Evolutionary conservation across 331 rosid species (phyloP).

Genomic region (Dryas integrifolia): DNA sequence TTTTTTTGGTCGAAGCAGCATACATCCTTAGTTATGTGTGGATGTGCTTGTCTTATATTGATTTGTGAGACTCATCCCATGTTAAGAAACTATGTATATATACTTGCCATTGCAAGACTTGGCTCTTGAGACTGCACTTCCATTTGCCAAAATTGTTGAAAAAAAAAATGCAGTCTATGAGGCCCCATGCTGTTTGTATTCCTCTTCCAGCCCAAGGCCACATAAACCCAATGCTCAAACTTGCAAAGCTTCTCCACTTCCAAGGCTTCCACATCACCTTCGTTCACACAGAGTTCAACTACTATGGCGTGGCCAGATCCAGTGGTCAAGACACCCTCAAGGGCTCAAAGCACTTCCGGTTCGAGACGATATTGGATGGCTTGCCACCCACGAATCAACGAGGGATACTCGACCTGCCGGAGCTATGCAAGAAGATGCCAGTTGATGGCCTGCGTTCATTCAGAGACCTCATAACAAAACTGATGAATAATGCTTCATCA

Average conservation of each 20-base stretch:
- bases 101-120: no score
- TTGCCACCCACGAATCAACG: conserved; percentile 7
- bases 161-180: neutral
- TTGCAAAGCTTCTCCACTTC: conserved; percentile 26
- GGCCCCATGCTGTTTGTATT: conserved; percentile 23
- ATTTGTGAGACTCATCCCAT: no score
- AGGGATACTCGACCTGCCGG: neutral
- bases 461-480: conserved; percentile 6
- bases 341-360: conserved; percentile 25
- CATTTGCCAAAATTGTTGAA: neutral
- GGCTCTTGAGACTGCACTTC: no score
- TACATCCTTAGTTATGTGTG: no score
- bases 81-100: no score
- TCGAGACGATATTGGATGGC: conserved; percentile 21
- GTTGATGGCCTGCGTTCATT: conserved; percentile 5
- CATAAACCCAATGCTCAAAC: conserved; percentile 22
- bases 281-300: conserved; percentile 28
- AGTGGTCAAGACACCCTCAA: neutral
- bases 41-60: no score
- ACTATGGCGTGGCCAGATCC: neutral
- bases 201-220: conserved; percentile 32
- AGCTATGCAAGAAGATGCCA: neutral
- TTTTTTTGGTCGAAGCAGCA: no score
- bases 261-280: conserved; percentile 31
- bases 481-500: conserved; percentile 3